A percentile compares a stretch with the other conserved stretches of the same genome.
phyloP scores from a whole-genome alignment of 2,329 filamentous ascomycete species.

The Colletotrichum karsti region DNA sequence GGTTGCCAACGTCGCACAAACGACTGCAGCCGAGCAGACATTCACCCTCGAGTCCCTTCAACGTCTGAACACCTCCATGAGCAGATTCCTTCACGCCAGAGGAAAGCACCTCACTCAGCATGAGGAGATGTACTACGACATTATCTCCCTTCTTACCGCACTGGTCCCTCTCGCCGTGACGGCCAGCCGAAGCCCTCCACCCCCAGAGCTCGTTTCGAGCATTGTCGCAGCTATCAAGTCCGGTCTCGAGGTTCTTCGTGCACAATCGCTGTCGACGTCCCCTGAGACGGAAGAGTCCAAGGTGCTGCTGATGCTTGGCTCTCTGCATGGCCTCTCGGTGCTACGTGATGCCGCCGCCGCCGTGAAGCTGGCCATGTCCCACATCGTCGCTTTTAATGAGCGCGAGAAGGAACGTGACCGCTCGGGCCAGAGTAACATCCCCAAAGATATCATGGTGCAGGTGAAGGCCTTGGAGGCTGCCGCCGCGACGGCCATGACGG shows the following conservation, averaged over 20 bases:
- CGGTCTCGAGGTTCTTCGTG: constrained; percentile 37
- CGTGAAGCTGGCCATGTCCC: constrained; percentile 39
- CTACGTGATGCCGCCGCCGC: constrained; percentile 48
- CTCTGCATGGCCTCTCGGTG: constrained; percentile 45
- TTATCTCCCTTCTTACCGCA: constrained; percentile 49
- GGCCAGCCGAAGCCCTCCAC: neutral
- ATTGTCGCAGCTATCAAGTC: constrained; percentile 30
- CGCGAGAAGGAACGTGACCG: constrained; percentile 48
- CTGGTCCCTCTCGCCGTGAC: constrained; percentile 38
- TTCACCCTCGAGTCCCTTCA: constrained; percentile 52
- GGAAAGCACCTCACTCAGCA: constrained; percentile 45
- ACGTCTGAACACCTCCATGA: constrained; percentile 52
- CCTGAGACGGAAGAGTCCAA: constrained; percentile 3
- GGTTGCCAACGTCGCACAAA: constrained; percentile 46
- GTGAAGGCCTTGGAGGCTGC: constrained; percentile 42
- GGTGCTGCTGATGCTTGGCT: constrained; percentile 37
- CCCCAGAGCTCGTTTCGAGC: neutral
- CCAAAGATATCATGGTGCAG: constrained; percentile 44
- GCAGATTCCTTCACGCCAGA: constrained; percentile 43
- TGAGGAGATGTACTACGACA: constrained; percentile 54
- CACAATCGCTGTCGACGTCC: constrained; percentile 12
- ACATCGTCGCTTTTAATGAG: constrained; percentile 46
- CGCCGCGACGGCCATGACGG: constrained; percentile 40
- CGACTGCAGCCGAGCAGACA: constrained; percentile 49
- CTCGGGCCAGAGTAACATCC: constrained; percentile 46